Conservation (phyloP, 495 filamentous ascomycete genomes). For the Penicillium diatomitis region DNA sequence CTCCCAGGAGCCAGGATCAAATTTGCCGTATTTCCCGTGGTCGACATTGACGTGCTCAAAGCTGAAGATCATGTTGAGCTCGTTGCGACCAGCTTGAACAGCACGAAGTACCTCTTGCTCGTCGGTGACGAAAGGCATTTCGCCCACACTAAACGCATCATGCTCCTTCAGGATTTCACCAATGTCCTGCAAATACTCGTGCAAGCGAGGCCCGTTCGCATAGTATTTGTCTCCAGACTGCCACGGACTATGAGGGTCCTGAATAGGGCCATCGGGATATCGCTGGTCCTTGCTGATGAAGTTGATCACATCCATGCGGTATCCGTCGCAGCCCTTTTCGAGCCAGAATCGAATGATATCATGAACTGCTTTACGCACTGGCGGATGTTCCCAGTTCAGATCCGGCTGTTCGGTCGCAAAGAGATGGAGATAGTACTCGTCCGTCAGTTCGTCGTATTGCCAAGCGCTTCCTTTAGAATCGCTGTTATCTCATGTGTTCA, state of each 20-base stretch:
- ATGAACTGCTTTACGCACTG: slow-evolving; percentile 54
- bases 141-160: slow-evolving; percentile 61
- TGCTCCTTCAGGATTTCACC: slow-evolving; percentile 58
- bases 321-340: slow-evolving; percentile 56
- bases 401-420: slow-evolving; percentile 60
- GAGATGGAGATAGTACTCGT: slow-evolving; percentile 64
- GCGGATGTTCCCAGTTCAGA: slow-evolving; percentile 64
- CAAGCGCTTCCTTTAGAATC: slow-evolving; percentile 43
- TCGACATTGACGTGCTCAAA: slow-evolving; percentile 59
- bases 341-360: slow-evolving; percentile 67
- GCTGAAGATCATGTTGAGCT: slow-evolving; percentile 71
- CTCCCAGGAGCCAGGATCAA: slow-evolving; percentile 41
- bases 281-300: slow-evolving; percentile 53
- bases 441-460: slow-evolving; percentile 54
- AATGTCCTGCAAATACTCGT: slow-evolving; percentile 56
- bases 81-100: slow-evolving; percentile 46
- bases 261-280: slow-evolving; percentile 53
- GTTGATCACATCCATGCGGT: slow-evolving; percentile 62
- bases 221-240: slow-evolving; percentile 50
- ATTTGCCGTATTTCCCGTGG: slow-evolving; percentile 42
- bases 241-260: slow-evolving; percentile 36
- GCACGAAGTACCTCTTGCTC: slow-evolving; percentile 51
- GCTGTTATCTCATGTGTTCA: neutral
- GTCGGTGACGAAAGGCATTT: slow-evolving; percentile 54
- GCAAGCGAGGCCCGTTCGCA: slow-evolving; percentile 56